A percentile compares a stretch with the other conserved stretches of the same genome.
Conservation (phyloP, 1,284 basidiomycete species). For the Cutaneotrichosporon sp. region DNA sequence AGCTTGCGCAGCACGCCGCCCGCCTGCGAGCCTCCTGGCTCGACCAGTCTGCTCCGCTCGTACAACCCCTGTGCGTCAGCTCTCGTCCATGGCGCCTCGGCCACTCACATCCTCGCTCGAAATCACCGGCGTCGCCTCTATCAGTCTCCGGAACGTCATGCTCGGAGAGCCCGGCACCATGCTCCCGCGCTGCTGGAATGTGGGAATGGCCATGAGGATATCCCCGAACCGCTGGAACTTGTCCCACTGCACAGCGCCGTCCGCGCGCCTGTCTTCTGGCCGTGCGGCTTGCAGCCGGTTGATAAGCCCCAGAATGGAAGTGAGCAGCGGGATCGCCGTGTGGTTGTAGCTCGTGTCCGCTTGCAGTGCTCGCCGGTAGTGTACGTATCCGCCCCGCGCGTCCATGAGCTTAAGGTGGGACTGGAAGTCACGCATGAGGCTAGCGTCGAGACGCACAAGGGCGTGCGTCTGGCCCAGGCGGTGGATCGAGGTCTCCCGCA, state of each 20-base stretch:
- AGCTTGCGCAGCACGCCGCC: conserved; percentile 21
- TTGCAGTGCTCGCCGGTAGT: conserved; percentile 38
- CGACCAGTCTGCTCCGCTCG: conserved; percentile 28
- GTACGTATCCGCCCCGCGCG: conserved; percentile 37
- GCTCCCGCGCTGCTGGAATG: conserved; percentile 35
- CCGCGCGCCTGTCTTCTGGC: conserved; percentile 30
- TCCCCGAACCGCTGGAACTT: conserved; percentile 41
- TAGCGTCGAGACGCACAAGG: conserved; percentile 26
- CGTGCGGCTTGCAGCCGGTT: conserved; percentile 34
- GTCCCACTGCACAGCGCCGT: conserved; percentile 38
- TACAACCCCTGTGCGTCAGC: conserved; percentile 28
- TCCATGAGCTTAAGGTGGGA: conserved; percentile 44
- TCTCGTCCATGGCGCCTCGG: neutral
- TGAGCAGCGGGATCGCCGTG: conserved; percentile 44
- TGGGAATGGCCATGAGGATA: conserved; percentile 33
- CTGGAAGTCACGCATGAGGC: conserved; percentile 33
- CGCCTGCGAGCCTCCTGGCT: conserved; percentile 15
- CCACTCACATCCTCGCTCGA: conserved; percentile 39
- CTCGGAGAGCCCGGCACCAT: conserved; percentile 23
- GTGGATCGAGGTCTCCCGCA: conserved; percentile 44
- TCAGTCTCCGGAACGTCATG: conserved; percentile 25
- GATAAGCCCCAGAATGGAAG: conserved; percentile 31
- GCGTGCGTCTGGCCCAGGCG: conserved; percentile 39
- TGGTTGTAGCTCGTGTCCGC: conserved; percentile 38
- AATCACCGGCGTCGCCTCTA: conserved; percentile 38